These are phyloP conservation scores for Gigaspora rosea DNA, from an alignment of 192 early-diverging fungal species.

Conservation along the genomic window DNA sequence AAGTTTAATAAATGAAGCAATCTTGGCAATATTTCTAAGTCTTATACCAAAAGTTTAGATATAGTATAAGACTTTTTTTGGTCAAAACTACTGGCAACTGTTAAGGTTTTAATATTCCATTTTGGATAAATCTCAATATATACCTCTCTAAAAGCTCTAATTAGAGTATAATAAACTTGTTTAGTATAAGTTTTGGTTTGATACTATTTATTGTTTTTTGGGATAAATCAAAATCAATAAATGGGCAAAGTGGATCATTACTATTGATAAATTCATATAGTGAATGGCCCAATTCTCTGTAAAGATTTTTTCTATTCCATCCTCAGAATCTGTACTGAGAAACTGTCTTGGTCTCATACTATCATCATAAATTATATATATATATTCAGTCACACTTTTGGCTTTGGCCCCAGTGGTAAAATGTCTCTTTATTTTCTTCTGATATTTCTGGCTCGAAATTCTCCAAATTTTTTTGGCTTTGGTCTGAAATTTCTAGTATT, in stretches of 20 bases:
- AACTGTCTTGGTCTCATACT: background rate
- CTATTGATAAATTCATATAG: slow-evolving; percentile 14
- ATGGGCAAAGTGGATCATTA: background rate
- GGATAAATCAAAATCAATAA: slow-evolving; percentile 21
- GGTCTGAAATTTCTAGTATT: no score
- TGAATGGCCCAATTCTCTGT: background rate
- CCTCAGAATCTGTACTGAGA: background rate
- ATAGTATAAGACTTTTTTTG: background rate
- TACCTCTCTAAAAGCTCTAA: no score
- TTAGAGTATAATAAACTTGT: no score
- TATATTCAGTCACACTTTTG: background rate
- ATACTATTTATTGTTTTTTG: background rate
- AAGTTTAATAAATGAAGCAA: background rate
- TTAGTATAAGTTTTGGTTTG: slow-evolving; percentile 14
- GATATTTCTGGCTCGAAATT: background rate
- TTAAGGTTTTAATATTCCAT: background rate
- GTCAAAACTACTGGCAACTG: slow-evolving; percentile 3
- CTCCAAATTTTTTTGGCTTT: background rate
- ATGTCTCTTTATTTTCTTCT: background rate
- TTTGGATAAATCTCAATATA: background rate
- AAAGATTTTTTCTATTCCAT: background rate
- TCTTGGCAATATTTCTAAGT: slow-evolving; percentile 6
- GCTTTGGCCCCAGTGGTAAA: background rate
- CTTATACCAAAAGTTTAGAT: background rate
- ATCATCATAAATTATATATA: background rate